phyloP scores from a whole-genome alignment of 2,329 filamentous ascomycete species.

The Colletotrichum lupini region DNA sequence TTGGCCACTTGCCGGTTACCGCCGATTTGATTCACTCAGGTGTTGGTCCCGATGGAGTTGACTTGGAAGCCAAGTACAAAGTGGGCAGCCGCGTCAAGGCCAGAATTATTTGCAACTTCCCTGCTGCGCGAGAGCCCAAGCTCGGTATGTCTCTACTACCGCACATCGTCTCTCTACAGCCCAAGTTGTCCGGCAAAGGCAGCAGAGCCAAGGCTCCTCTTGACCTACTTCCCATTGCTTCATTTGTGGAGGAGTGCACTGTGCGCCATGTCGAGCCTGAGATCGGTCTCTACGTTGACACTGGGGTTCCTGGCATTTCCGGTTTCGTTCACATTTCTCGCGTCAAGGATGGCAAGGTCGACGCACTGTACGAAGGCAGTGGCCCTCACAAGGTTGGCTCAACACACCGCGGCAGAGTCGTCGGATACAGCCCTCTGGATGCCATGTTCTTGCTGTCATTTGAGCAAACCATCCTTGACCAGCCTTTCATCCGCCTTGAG shows the following conservation, averaged over 20 bases:
- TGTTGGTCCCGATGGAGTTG: conserved; percentile 73
- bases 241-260: conserved; percentile 80
- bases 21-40: conserved; percentile 93
- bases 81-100: conserved; percentile 86
- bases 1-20: conserved; percentile 91
- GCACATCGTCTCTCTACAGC: conserved; percentile 77
- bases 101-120: conserved; percentile 89
- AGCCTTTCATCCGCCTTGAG: conserved; percentile 90
- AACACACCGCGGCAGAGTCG: conserved; percentile 81
- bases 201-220: conserved; percentile 60
- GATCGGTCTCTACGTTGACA: conserved; percentile 83
- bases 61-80: conserved; percentile 83
- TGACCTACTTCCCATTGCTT: conserved; percentile 75
- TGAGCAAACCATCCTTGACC: conserved; percentile 83
- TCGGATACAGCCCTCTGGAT: conserved; percentile 90
- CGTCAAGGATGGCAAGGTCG: conserved; percentile 89
- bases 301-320: conserved; percentile 72
- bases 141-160: conserved; percentile 88
- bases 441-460: conserved; percentile 88
- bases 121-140: conserved; percentile 81
- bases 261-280: conserved; percentile 83
- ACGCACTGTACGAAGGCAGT: conserved; percentile 79
- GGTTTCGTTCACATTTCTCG: conserved; percentile 96
- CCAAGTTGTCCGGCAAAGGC: conserved; percentile 56
- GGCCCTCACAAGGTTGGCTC: conserved; percentile 84